These are phyloP conservation scores for Sodiomyces alkalinus DNA, from an alignment of 2,329 filamentous ascomycete genomes.

Conservation along the genomic window DNA sequence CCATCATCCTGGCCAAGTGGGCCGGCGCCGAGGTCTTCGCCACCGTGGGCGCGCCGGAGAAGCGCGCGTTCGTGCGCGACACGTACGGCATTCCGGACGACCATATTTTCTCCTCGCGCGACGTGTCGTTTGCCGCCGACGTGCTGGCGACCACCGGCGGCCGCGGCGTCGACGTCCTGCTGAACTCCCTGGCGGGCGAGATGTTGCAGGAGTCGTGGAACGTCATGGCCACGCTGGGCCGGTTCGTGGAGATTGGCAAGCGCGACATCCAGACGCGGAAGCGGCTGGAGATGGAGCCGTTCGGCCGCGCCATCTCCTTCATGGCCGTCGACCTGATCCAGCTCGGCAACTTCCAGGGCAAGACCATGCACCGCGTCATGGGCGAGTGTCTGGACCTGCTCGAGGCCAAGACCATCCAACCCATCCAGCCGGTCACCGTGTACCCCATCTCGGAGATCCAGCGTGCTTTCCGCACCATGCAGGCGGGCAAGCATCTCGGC, in stretches of 20 bases:
- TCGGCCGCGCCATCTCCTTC: background rate
- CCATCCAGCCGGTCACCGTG: background rate
- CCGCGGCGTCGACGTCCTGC: background rate
- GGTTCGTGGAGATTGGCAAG: constrained; percentile 18
- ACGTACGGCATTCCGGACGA: background rate
- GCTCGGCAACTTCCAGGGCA: constrained; percentile 1
- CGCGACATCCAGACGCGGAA: constrained; percentile 14
- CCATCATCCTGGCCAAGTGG: constrained; percentile 4
- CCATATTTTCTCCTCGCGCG: background rate
- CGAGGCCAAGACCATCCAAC: background rate
- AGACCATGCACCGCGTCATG: background rate
- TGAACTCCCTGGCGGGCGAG: constrained; percentile 15
- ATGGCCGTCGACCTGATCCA: constrained; percentile 1
- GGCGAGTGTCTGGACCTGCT: background rate
- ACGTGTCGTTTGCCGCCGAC: background rate
- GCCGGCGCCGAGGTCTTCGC: constrained; percentile 9
- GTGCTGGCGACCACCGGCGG: background rate
- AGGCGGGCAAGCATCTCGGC: constrained; percentile 22
- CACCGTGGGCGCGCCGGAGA: constrained; percentile 7
- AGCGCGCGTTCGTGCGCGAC: constrained; percentile 1
- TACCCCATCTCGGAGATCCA: constrained; percentile 10
- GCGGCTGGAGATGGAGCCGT: constrained; percentile 8
- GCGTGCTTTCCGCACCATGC: constrained; percentile 23
- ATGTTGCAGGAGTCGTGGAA: background rate
- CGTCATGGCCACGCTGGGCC: constrained; percentile 7